Evolutionary conservation across 345 rosid species (phyloP), one percentile per base, ranked within the genome.

Genomic region (Heritiera littoralis): DNA sequence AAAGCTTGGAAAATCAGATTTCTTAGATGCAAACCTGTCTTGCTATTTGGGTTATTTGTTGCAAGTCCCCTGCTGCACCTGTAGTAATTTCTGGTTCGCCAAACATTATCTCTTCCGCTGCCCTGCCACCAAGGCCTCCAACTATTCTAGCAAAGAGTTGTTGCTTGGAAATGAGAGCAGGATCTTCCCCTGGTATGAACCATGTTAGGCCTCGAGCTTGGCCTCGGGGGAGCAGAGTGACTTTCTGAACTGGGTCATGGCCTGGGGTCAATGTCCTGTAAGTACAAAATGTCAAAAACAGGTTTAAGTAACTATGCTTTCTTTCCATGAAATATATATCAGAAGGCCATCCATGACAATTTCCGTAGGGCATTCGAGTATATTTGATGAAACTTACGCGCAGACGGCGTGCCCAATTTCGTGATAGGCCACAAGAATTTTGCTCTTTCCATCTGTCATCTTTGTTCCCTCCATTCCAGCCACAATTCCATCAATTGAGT

Each of bases 141-240:
- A 89, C 93, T 14, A 93, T 87, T 77, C 91, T 85, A 4, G 93
- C 93, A 68, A 90, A 88, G 28, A 92, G 79, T 54, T 90, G 96
- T 32, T 88, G 88, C 79, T 85, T 90, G 32, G 91, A 86, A 73
- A 93, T 72, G 10, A 88, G 82, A 30, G 85, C 72, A 18, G 91
- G 92, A 77, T 90, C 94, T 81, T 93, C 93, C 3, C 85, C 88
- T 1, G 89, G 90, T 54, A 87, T 32, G 87, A 93, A 93, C 94
- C 94, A 90, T 54, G 94, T 92, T 12, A 93, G 90, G 9, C 98
- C 92, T n/a, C 91, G 90, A 3, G 94, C 96, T 83, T 93, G 96
- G 56, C 98, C 98, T 79, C 94, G 78, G 0, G 93, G 93, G 70
- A 91, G 78, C 70, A 93, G 74, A 48, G 89, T 88, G 13, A 90